These are phyloP conservation scores for Immersiporthe knoxdaviesiana DNA, from an alignment of 2,329 filamentous ascomycete species.

Conservation along the genomic window DNA sequence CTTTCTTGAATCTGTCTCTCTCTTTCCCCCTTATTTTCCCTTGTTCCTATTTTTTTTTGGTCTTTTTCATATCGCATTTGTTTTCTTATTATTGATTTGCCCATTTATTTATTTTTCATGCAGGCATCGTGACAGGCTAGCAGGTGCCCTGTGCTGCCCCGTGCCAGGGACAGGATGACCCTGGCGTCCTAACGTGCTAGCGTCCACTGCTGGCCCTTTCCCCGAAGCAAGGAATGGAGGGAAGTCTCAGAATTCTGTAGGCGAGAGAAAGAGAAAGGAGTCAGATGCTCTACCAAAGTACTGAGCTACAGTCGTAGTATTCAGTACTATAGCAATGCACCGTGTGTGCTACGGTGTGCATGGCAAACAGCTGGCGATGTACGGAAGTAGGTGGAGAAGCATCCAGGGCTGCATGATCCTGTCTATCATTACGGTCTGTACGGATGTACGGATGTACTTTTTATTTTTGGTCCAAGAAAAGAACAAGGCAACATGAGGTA, in stretches of 20 bases:
- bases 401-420: neutral
- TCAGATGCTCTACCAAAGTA: neutral
- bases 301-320: neutral
- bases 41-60: neutral
- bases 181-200: neutral
- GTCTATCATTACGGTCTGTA: neutral
- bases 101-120: neutral
- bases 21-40: neutral
- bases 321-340: neutral
- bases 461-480: neutral
- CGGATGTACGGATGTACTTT: too few species aligned
- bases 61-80: neutral
- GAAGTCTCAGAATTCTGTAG: conserved; percentile 3
- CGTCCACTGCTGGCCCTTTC: neutral
- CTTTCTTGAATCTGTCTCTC: neutral
- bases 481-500: neutral
- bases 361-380: neutral
- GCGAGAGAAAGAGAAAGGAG: neutral
- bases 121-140: conserved; percentile 18
- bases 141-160: conserved; percentile 18
- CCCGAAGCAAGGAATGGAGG: conserved; percentile 1
- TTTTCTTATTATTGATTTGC: neutral
- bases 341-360: neutral
- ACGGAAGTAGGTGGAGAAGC: neutral
- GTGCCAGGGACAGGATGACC: conserved; percentile 18